Evolutionary conservation across 805 yeast genomes (phyloP).

Genomic region (Metschnikowia lunata): DNA sequence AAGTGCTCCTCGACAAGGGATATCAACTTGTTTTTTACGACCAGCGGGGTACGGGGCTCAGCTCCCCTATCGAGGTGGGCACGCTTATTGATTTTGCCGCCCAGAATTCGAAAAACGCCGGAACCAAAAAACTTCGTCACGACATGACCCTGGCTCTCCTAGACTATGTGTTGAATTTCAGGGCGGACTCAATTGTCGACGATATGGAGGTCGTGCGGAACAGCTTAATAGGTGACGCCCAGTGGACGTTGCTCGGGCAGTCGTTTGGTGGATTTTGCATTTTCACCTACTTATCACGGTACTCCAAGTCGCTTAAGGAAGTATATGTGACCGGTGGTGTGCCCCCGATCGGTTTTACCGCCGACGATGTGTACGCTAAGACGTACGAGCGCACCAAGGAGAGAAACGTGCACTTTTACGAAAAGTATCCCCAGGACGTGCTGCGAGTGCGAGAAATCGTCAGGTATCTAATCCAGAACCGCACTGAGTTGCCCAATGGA

Average conservation of each 20-base stretch:
- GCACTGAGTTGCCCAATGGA: slow-evolving; percentile 45
- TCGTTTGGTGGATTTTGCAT: slow-evolving; percentile 54
- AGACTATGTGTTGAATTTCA: slow-evolving; percentile 39
- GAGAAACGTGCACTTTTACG: slow-evolving; percentile 45
- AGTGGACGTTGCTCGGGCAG: slow-evolving; percentile 54
- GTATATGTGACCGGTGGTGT: slow-evolving; percentile 55
- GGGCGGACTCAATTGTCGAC: slow-evolving; percentile 50
- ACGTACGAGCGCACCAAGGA: slow-evolving; percentile 45
- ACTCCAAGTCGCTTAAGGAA: slow-evolving; percentile 37
- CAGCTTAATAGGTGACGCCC: slow-evolving; percentile 28
- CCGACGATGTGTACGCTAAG: slow-evolving; percentile 47
- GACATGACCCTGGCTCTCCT: slow-evolving; percentile 27
- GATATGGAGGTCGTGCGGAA: slow-evolving; percentile 47
- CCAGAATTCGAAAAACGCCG: not conserved
- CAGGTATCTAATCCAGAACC: slow-evolving; percentile 25
- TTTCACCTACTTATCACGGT: slow-evolving; percentile 46
- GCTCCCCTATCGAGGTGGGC: slow-evolving; percentile 41
- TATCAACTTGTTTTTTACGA: slow-evolving; percentile 46
- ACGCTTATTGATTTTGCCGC: slow-evolving; percentile 16
- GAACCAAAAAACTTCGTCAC: not conserved
- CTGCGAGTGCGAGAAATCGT: slow-evolving; percentile 34
- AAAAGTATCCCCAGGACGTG: slow-evolving; percentile 46
- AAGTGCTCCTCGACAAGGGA: slow-evolving; percentile 37
- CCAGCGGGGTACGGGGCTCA: slow-evolving; percentile 60
- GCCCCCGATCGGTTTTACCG: slow-evolving; percentile 45